Percentiles rank a stretch among this genome's conserved stretches.
phyloP scores from a whole-genome alignment of 2,329 filamentous ascomycete genomes.

The Colletotrichum tropicale region DNA sequence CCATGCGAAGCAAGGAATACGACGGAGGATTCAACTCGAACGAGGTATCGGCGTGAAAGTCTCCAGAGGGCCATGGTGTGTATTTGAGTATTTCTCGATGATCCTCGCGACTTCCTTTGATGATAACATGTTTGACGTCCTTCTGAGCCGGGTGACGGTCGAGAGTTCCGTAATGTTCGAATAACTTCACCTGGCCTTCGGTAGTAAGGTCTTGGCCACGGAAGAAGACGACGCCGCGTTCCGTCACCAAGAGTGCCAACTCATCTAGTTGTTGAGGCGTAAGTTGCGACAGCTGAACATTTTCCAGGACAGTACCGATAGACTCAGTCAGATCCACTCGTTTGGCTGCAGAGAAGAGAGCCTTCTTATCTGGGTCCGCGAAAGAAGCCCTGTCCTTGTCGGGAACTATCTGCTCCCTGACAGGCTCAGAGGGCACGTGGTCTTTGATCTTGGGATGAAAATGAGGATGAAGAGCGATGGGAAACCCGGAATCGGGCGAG shows the following conservation, averaged over 20 bases:
- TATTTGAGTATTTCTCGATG: slow-evolving; percentile 48
- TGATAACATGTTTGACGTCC: slow-evolving; percentile 45
- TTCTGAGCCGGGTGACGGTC: slow-evolving; percentile 52
- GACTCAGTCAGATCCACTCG: slow-evolving; percentile 46
- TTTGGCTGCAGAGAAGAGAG: slow-evolving; percentile 42
- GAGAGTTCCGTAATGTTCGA: slow-evolving; percentile 52
- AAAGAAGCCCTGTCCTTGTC: slow-evolving; percentile 42
- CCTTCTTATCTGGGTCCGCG: slow-evolving; percentile 48
- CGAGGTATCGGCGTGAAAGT: slow-evolving; percentile 54
- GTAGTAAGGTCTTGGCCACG: slow-evolving; percentile 51
- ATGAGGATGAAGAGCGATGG: slow-evolving; percentile 47
- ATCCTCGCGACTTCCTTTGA: slow-evolving; percentile 48
- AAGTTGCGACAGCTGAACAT: slow-evolving; percentile 49
- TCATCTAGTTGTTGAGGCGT: slow-evolving; percentile 51
- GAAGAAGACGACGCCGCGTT: slow-evolving; percentile 54
- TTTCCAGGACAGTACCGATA: slow-evolving; percentile 42
- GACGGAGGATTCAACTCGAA: slow-evolving; percentile 56
- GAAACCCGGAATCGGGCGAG: slow-evolving; percentile 52
- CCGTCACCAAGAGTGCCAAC: slow-evolving; percentile 49
- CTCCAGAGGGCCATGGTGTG: slow-evolving; percentile 49
- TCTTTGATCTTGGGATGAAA: slow-evolving; percentile 50
- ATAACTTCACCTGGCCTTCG: slow-evolving; percentile 45
- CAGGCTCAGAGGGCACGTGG: slow-evolving; percentile 42
- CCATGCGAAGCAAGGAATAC: slow-evolving; percentile 55
- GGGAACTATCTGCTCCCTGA: slow-evolving; percentile 30